These are phyloP conservation scores for Xylaria sp. DNA, from an alignment of 2,329 filamentous ascomycete species.

Conservation along the genomic window DNA sequence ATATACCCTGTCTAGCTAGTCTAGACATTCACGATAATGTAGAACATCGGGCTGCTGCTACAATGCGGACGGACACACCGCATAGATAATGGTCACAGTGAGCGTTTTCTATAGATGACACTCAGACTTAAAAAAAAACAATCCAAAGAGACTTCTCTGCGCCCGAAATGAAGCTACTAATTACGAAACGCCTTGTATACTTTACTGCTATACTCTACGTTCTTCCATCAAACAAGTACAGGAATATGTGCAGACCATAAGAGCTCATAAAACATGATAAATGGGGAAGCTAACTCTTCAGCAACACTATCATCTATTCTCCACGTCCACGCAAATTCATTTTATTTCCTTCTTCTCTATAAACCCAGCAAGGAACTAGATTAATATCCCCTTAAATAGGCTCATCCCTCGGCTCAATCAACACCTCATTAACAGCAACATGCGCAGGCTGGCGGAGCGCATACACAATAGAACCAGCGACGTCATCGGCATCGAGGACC, in stretches of 20 bases:
- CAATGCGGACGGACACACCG: not conserved
- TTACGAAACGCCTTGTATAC: not conserved
- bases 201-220: not conserved
- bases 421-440: conserved; percentile 81
- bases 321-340: too few species aligned
- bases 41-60: conserved; percentile 10
- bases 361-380: not conserved
- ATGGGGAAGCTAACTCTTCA: not conserved
- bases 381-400: conserved; percentile 64
- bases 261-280: not conserved
- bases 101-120: not conserved
- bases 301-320: conserved; percentile 1
- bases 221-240: not conserved
- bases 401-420: conserved; percentile 82
- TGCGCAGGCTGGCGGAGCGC: conserved; percentile 79
- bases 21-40: conserved; percentile 23
- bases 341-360: not conserved
- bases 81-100: not conserved
- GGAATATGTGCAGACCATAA: not conserved
- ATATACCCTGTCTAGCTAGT: conserved; percentile 33
- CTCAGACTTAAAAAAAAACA: not conserved
- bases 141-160: not conserved
- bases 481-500: conserved; percentile 78
- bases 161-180: not conserved
- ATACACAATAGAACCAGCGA: conserved; percentile 78